Base-by-base conservation (phyloP, 1,139 yeast genomes). In the Tardiomyces depauwii region DNA sequence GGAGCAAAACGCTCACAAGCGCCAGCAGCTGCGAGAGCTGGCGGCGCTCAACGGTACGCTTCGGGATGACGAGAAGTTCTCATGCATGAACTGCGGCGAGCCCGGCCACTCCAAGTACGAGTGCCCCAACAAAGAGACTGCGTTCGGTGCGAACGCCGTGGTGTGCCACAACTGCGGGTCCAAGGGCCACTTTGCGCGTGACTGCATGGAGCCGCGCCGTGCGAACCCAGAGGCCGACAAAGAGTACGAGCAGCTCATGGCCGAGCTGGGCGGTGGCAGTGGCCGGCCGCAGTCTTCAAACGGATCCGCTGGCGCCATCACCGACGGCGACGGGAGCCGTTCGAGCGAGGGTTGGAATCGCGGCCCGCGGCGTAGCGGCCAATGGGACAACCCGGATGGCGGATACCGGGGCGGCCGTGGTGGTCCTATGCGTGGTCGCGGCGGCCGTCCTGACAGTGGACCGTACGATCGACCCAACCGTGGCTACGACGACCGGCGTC, bases 11-110 rank as follows among this genome's bases (percentile, higher is more conserved):
- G 95, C 87, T 53, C 72, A 86, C 63, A 93, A 93, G 61, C 72
- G 96, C 47, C 88, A 84, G 42, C 99, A 93, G 62, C 72, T 93
- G 53, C 73, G 96, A 52, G 96, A 91, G 58, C 72, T 93, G 56
- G 99, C 99, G 0, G 82, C 86, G 14, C 72, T 91, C 49, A 93
- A 91, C 67, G 99, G 99, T 65, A 93, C 98, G 0, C 71, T 88
- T 44, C 74, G 97, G 47, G 95, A 86, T 57, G 84, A 79, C 48
- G 81, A 88, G 68, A 67, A 80, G 62, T 44, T 40, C n/a, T 71
- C 86, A 56, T 70, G 96, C 69, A 66, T 72, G 55, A 56, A 61
- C 51, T 72, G 80, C 62, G 85, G 86, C 13, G 71, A 77, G 46
- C 62, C 71, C 45, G 88, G 87, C 1, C 88, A 82, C 55, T 70